phyloP scores from a whole-genome alignment of 208 protist genomes.

The Trypanosoma boissoni region DNA sequence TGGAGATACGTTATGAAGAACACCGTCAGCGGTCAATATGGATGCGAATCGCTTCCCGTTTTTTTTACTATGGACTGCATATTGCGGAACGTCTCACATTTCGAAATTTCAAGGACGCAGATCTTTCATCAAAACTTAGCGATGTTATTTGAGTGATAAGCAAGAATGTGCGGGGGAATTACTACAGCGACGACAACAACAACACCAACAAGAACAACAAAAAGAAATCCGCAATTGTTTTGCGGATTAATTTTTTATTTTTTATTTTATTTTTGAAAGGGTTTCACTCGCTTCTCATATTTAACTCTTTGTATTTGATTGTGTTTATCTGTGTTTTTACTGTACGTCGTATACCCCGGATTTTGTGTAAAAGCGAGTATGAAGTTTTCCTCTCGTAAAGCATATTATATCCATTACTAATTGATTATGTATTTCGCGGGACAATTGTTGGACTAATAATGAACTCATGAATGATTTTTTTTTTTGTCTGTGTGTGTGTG shows the following conservation, averaged over 20 bases:
- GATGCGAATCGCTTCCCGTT: constrained; percentile 72
- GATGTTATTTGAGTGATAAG: constrained; percentile 30
- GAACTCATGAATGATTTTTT: not conserved
- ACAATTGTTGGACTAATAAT: too few relatives aligned
- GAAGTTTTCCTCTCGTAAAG: not conserved
- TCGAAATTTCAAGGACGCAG: constrained; percentile 27
- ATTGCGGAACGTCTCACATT: constrained; percentile 75
- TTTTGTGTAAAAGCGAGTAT: not conserved
- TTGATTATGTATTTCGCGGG: too few relatives aligned
- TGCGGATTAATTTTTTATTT: not conserved
- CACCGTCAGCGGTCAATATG: constrained; percentile 63
- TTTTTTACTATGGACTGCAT: constrained; percentile 81
- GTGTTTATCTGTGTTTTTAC: constrained; percentile 3
- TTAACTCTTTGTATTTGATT: not conserved
- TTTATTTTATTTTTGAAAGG: not conserved
- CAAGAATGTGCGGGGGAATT: not conserved
- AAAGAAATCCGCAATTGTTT: not conserved
- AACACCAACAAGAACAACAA: too few relatives aligned
- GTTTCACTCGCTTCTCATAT: constrained; percentile 1
- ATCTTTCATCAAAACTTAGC: constrained; percentile 56
- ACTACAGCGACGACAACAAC: not conserved
- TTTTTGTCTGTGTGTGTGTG: constrained; percentile 8
- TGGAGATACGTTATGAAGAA: constrained; percentile 63
- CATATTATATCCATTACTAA: too few relatives aligned
- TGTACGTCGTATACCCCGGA: not conserved